Evolutionary conservation across 495 filamentous ascomycete species (phyloP), one percentile per base, ranked within the genome.

Genomic region (Rhypophila decipiens): DNA sequence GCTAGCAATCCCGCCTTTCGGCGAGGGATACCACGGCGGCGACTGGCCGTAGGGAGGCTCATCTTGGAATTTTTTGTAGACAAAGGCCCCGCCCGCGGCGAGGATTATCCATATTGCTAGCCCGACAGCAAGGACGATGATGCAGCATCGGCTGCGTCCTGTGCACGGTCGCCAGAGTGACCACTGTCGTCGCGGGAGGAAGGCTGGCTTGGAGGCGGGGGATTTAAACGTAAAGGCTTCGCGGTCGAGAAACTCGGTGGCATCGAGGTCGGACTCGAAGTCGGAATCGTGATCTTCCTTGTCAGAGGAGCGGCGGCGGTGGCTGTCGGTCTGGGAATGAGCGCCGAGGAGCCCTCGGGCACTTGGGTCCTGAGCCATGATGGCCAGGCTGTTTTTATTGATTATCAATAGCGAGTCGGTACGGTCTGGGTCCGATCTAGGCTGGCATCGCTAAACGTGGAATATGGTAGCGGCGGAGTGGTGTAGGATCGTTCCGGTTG

Each of bases 1-100:
- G 43, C 67, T 52, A 4, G 81, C 71, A 0, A 81, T 88, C n/a
- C 93, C 93, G 24, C 93, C 93, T 4, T 68, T 74, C 0, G 90
- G 90, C 0, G 86, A 71, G 2, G 90, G 89, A 59, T 94, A 96
- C 82, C 86, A 95, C 1, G 89, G 84, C 12, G 85, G 83, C 5
- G 84, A 80, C 46, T 74, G 61, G 15, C 66, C 79, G 50, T 79
- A 72, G 2, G 57, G 50, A 0, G 75, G 74, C 33, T 69, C 59
- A 8, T 67, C 48, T 39, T 58, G 55, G 27, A 63, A 65, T 46
- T 70, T 70, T 51, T 67, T 67, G 56, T 67, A 73, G 4, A 61
- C 61, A 18, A 71, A 68, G 31, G 57, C 62, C 3, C 69, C 69
- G 8, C 65, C 63, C 4, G 60, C 61, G 15, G 56, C 57, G 4